Evolutionary conservation across 2,329 filamentous ascomycete genomes (phyloP), one percentile per base, ranked within the genome.

Genomic region (Fusarium nanum): DNA sequence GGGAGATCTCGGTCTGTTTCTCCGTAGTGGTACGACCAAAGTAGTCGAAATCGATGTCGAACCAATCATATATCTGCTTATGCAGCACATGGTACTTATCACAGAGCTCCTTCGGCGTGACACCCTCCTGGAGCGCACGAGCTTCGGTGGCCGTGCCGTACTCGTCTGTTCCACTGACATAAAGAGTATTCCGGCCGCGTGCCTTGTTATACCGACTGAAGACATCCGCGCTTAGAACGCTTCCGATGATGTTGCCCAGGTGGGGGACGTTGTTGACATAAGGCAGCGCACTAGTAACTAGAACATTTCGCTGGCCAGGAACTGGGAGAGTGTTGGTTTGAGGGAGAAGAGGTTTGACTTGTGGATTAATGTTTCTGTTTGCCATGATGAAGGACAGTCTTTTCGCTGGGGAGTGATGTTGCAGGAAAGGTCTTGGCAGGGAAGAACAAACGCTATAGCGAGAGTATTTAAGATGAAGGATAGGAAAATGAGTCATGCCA

Each of bases 301-400:
- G 32, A 1, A 37, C 5, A 4, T 37, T 37, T 4, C 16, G 32
- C 16, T 37, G 32, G 3, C 16, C 16, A 0, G 32, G 32, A 0
- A 37, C 0, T 3, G 32, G 32, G 9, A 37, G 16, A 1, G 16
- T 16, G 16, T 11, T 18, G 5, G 0, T 11, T 18, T 18, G 16
- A 11, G 16, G 9, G 5, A 6, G 32, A 6, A 37, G 16, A 11
- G 32, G 16, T 37, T 18, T 37, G 5, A 18, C 16, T 1, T 5
- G 16, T 6, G 16, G 16, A 3, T 18, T 0, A 6, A 37, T 37
- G 1, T 37, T 37, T 6, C 16, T 37, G 32, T 37, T 6, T 11
- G 32, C 9, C 32, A 37, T 37, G 5, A 5, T 37, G 32, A 1
- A 18, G 1, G 6, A 18, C 9, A 37, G 5, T 16, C 9, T 10